Conservation (phyloP, 805 yeast genomes). For the Candida andamanensis region DNA sequence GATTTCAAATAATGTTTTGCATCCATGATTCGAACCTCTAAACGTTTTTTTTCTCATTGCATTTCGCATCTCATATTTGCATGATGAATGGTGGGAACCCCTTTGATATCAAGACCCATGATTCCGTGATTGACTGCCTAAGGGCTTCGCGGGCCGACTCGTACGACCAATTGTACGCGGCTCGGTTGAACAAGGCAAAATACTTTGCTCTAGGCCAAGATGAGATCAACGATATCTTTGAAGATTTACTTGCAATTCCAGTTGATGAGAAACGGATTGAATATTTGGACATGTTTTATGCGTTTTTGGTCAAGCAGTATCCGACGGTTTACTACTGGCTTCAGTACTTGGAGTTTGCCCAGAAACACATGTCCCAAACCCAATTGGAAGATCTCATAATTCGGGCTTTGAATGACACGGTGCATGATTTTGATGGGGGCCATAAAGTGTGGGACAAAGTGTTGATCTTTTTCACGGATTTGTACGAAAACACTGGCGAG, state of each 20-base stretch:
- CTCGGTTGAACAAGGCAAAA: conserved; percentile 4
- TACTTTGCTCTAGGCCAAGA: conserved; percentile 7
- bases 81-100: conserved; percentile 7
- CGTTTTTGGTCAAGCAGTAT: conserved; percentile 13
- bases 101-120: conserved; percentile 10
- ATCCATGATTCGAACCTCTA: conserved; percentile 47
- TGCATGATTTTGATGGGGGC: conserved; percentile 18
- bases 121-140: conserved; percentile 13
- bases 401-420: conserved; percentile 18
- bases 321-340: conserved; percentile 20
- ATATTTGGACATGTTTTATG: conserved; percentile 12
- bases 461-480: conserved; percentile 5
- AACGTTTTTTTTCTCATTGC: not conserved
- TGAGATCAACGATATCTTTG: conserved; percentile 16
- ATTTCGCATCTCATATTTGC: conserved; percentile 1
- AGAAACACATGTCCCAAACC: conserved; percentile 2
- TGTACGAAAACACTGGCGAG: conserved; percentile 3
- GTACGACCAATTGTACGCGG: not conserved
- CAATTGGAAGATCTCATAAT: conserved; percentile 11
- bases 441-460: conserved; percentile 9
- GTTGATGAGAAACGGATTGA: conserved; percentile 7
- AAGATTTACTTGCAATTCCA: conserved; percentile 13
- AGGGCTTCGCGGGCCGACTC: conserved; percentile 4
- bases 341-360: conserved; percentile 14
- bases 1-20: conserved; percentile 65